phyloP scores from a whole-genome alignment of 345 rosid genomes.

The Pistacia vera region DNA sequence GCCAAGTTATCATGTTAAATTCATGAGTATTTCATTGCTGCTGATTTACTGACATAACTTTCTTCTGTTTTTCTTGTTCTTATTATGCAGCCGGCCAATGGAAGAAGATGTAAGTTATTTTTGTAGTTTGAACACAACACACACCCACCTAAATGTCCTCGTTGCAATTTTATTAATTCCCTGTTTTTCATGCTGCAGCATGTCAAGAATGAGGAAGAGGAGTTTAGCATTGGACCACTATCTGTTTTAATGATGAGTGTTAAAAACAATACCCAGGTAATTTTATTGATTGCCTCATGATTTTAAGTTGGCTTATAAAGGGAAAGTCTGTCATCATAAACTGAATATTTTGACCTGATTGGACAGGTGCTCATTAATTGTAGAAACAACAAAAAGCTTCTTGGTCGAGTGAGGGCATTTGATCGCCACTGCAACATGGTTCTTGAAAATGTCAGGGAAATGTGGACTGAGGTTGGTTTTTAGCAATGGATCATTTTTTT shows the following conservation, averaged over 20 bases:
- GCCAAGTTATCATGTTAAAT: not conserved
- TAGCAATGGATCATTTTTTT: not conserved
- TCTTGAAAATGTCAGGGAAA: constrained; percentile 96
- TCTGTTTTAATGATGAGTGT: constrained; percentile 99
- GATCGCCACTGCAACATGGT: constrained; percentile 99
- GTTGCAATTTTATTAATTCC: not conserved
- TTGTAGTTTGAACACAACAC: not conserved
- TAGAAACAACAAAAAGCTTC: constrained; percentile 82
- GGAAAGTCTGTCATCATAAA: not conserved
- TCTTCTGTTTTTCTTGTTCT: constrained; percentile 2
- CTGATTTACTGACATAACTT: not conserved
- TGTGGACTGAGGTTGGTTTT: constrained; percentile 94
- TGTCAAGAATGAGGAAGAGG: constrained; percentile 88
- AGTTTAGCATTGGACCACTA: constrained; percentile 93
- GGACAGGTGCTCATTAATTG: constrained; percentile 89
- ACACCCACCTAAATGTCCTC: not conserved
- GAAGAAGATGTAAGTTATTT: constrained; percentile 63
- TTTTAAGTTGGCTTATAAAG: not conserved
- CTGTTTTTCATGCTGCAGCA: constrained; percentile 23
- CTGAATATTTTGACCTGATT: not conserved
- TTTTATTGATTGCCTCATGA: not conserved
- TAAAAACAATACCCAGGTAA: constrained; percentile 93
- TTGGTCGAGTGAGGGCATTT: constrained; percentile 94
- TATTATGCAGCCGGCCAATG: constrained; percentile 61
- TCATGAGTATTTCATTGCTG: not conserved